Percentiles rank a stretch among this genome's conserved stretches.
These are phyloP conservation scores for Tephrocybe sp. DNA, from an alignment of 768 basidiomycete species.

Conservation along the genomic window DNA sequence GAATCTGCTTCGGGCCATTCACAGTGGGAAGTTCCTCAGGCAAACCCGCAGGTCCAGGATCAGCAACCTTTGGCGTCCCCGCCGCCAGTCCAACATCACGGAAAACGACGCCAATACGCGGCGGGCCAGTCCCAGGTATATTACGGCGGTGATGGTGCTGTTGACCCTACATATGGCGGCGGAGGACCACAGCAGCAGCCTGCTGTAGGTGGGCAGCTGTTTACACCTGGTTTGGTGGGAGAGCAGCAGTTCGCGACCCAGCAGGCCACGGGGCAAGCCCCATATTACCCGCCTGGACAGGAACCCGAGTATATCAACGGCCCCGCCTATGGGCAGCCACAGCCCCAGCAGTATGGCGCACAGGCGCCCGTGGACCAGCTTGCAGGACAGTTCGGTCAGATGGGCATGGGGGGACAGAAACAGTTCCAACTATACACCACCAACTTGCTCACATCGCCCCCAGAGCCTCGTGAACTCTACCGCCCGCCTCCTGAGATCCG, in stretches of 20 bases:
- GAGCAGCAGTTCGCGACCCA: slow-evolving; percentile 70
- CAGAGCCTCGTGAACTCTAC: slow-evolving; percentile 84
- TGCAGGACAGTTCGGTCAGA: slow-evolving; percentile 83
- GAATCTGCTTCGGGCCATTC: slow-evolving; percentile 82
- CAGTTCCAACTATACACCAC: slow-evolving; percentile 80
- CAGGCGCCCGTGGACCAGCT: slow-evolving; percentile 63
- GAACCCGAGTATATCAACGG: slow-evolving; percentile 50
- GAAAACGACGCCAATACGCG: slow-evolving; percentile 90
- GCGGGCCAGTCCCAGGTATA: slow-evolving; percentile 92
- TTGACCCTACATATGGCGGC: slow-evolving; percentile 44
- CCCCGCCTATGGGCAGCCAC: slow-evolving; percentile 37
- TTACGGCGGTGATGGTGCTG: slow-evolving; percentile 52
- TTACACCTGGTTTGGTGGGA: slow-evolving; percentile 79
- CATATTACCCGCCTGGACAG: slow-evolving; percentile 43
- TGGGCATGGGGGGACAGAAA: slow-evolving; percentile 82
- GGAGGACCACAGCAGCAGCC: slow-evolving; percentile 39
- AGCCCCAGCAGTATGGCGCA: slow-evolving; percentile 40
- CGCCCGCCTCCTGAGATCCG: slow-evolving; percentile 87
- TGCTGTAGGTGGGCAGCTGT: slow-evolving; percentile 56
- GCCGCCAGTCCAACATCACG: slow-evolving; percentile 43
- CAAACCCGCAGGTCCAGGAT: slow-evolving; percentile 32
- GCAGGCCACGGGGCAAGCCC: slow-evolving; percentile 42
- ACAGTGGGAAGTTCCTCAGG: slow-evolving; percentile 75
- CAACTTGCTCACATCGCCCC: slow-evolving; percentile 90
- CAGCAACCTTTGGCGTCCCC: slow-evolving; percentile 41